Conservation (phyloP, 2,329 filamentous ascomycete genomes). For the Pestalotiopsis sp. region DNA sequence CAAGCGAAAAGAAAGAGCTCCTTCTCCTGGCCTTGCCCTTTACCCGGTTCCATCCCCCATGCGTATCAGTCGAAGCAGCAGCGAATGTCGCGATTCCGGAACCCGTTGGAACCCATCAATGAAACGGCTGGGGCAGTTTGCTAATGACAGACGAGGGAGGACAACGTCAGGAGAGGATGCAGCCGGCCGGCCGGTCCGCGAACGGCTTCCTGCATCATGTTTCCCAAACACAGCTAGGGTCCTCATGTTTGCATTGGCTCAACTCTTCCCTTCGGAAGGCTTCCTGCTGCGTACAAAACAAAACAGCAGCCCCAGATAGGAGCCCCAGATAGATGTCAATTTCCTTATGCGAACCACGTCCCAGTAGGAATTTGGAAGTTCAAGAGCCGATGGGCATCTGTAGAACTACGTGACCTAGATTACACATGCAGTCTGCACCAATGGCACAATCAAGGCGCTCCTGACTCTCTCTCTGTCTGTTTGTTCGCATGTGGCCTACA, state of each 20-base stretch:
- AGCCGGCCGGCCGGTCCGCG: slow-evolving; percentile 5
- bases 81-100: neutral
- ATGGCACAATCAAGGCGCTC: too few species aligned
- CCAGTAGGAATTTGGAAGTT: neutral
- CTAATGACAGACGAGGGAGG: slow-evolving; percentile 1
- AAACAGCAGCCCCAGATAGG: neutral
- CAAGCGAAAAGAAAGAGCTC: too few species aligned
- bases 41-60: neutral
- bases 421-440: too few species aligned
- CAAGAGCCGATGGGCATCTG: neutral
- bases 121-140: neutral
- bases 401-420: too few species aligned
- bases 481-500: too few species aligned
- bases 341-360: too few species aligned
- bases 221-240: slow-evolving; percentile 1
- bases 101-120: neutral
- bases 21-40: too few species aligned
- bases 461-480: too few species aligned
- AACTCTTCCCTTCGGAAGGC: neutral
- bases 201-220: slow-evolving; percentile 5
- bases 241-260: slow-evolving; percentile 1
- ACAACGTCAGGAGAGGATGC: slow-evolving; percentile 3
- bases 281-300: slow-evolving; percentile 1
- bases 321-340: neutral
- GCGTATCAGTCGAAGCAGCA: neutral